These are phyloP conservation scores for Grosmannia serpens DNA, from an alignment of 2,329 filamentous ascomycete genomes.

Conservation along the genomic window DNA sequence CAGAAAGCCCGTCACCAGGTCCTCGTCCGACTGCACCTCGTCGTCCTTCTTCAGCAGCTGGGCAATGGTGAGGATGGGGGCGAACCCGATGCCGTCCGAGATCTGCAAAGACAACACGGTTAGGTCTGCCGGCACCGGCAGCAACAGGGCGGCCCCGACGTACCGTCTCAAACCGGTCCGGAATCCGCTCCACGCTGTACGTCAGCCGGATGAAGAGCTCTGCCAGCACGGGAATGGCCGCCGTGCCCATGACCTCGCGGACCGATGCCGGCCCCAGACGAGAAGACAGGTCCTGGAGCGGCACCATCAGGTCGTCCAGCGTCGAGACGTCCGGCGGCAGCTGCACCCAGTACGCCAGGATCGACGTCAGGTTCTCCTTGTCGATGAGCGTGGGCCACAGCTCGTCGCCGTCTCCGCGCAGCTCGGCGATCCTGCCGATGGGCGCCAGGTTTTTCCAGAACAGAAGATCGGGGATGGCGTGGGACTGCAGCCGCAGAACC, in stretches of 20 bases:
- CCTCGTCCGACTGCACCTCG: not conserved
- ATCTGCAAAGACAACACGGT: not conserved
- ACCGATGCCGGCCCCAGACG: slow-evolving; percentile 8
- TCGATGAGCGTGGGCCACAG: slow-evolving; percentile 44
- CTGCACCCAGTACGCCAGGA: slow-evolving; percentile 31
- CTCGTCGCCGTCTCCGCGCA: slow-evolving; percentile 54
- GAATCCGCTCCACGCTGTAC: slow-evolving; percentile 1
- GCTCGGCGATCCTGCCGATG: slow-evolving; percentile 69
- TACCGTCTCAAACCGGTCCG: slow-evolving; percentile 5
- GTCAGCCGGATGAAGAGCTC: slow-evolving; percentile 12
- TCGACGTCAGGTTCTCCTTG: slow-evolving; percentile 42
- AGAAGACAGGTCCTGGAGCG: slow-evolving; percentile 7
- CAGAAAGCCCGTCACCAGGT: slow-evolving; percentile 59
- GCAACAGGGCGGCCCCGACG: not conserved
- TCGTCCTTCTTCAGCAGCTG: slow-evolving; percentile 17
- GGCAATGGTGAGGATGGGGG: slow-evolving; percentile 10
- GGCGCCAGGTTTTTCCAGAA: slow-evolving; percentile 52
- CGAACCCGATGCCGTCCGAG: slow-evolving; percentile 4
- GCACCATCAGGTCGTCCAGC: slow-evolving; percentile 10
- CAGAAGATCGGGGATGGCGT: slow-evolving; percentile 80
- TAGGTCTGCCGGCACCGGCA: not conserved
- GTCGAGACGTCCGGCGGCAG: slow-evolving; percentile 5
- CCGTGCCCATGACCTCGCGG: slow-evolving; percentile 11
- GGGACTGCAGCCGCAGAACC: slow-evolving; percentile 61
- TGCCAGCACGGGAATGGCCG: slow-evolving; percentile 9